phyloP scores from a whole-genome alignment of 2,329 filamentous ascomycete species.

The Stemphylium beticola region DNA sequence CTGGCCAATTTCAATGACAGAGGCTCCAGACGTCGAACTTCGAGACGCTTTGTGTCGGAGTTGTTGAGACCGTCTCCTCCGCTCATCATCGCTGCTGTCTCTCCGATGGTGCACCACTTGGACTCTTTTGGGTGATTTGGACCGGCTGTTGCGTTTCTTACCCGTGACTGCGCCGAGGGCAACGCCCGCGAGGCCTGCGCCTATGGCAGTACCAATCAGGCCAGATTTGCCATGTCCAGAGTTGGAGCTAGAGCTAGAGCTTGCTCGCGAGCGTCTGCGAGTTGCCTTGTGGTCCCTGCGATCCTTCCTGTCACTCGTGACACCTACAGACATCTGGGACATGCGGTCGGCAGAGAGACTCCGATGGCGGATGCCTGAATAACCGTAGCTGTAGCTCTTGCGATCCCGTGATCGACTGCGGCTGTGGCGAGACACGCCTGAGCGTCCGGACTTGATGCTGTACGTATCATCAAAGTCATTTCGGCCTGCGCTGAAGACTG shows the following conservation, averaged over 20 bases:
- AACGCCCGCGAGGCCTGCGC: conserved; percentile 48
- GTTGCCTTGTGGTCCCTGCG: conserved; percentile 47
- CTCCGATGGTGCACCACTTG: conserved; percentile 36
- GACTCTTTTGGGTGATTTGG: conserved; percentile 43
- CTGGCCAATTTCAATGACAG: conserved; percentile 70
- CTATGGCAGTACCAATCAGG: conserved; percentile 47
- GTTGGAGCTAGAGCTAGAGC: conserved; percentile 53
- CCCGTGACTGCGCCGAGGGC: conserved; percentile 42
- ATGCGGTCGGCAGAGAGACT: conserved; percentile 48
- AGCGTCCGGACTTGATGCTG: conserved; percentile 62
- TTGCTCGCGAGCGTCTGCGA: conserved; percentile 35
- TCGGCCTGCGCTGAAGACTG: conserved; percentile 56
- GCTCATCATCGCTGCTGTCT: conserved; percentile 41
- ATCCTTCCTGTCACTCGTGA: conserved; percentile 44
- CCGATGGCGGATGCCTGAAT: conserved; percentile 47
- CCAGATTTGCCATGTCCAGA: conserved; percentile 45
- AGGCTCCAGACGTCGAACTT: conserved; percentile 56
- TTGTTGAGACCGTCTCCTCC: conserved; percentile 33
- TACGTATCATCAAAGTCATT: conserved; percentile 67
- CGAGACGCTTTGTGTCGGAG: conserved; percentile 41
- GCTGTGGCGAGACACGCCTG: conserved; percentile 37
- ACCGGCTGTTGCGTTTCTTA: conserved; percentile 45
- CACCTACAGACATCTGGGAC: conserved; percentile 41
- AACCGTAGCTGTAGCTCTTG: conserved; percentile 55
- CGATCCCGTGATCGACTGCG: conserved; percentile 49